These are phyloP conservation scores for Elsinoe ampelina DNA, from an alignment of 2,329 filamentous ascomycete species.

Conservation along the genomic window DNA sequence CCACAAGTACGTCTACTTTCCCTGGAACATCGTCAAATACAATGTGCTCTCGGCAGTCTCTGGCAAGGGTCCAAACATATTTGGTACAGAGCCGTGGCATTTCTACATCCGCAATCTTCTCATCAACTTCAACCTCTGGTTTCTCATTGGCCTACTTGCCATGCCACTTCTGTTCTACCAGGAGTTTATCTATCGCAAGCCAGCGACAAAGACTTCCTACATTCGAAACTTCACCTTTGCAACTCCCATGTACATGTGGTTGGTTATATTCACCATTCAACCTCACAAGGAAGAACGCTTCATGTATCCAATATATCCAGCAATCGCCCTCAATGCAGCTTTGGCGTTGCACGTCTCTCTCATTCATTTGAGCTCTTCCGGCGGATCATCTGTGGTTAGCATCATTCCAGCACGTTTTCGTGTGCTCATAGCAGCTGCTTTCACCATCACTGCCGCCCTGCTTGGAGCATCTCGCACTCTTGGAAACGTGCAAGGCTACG, in stretches of 20 bases:
- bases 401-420: conserved; percentile 70
- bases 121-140: conserved; percentile 95
- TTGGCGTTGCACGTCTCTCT: conserved; percentile 75
- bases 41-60: conserved; percentile 67
- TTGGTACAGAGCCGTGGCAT: conserved; percentile 92
- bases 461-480: conserved; percentile 62
- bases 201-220: conserved; percentile 57
- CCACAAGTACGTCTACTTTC: conserved; percentile 63
- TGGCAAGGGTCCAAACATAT: conserved; percentile 76
- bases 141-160: conserved; percentile 64
- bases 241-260: conserved; percentile 87
- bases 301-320: conserved; percentile 95
- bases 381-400: conserved; percentile 53
- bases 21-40: conserved; percentile 91
- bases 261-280: conserved; percentile 80
- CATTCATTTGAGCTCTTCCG: conserved; percentile 60
- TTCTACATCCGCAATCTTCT: conserved; percentile 89
- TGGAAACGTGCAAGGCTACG: conserved; percentile 73
- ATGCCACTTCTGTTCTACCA: conserved; percentile 69
- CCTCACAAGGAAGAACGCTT: conserved; percentile 97
- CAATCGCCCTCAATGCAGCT: conserved; percentile 79
- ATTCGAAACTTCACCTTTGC: conserved; percentile 70
- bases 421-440: conserved; percentile 34
- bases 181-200: conserved; percentile 53
- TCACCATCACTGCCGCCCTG: conserved; percentile 53